These are phyloP conservation scores for Protea cynaroides DNA, from an alignment of 164 flowering plant species.

Conservation along the genomic window DNA sequence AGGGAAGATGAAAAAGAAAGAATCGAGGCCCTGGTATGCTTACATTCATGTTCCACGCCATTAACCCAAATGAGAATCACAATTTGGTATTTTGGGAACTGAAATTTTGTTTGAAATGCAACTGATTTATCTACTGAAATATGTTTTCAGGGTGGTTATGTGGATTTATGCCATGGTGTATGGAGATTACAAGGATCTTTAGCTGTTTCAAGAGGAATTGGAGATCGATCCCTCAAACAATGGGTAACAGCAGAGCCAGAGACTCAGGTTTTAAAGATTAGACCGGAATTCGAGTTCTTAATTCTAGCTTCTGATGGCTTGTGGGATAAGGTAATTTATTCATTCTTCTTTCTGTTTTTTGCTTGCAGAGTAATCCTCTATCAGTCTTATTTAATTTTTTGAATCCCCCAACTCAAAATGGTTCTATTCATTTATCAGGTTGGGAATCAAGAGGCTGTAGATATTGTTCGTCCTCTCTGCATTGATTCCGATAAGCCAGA, in stretches of 20 bases:
- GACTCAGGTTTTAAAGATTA: constrained; percentile 36
- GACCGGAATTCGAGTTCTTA: constrained; percentile 58
- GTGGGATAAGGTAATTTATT: constrained; percentile 74
- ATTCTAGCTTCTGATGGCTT: constrained; percentile 88
- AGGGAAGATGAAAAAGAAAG: constrained; percentile 56
- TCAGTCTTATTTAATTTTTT: not conserved
- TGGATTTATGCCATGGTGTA: constrained; percentile 59
- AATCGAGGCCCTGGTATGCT: constrained; percentile 51
- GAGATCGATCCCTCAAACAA: constrained; percentile 61
- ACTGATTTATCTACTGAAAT: constrained; percentile 6
- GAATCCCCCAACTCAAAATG: not conserved
- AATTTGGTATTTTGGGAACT: not conserved
- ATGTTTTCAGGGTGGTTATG: constrained; percentile 69
- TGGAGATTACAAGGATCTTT: constrained; percentile 88
- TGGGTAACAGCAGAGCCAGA: constrained; percentile 84
- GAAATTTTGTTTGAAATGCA: not conserved
- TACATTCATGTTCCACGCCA: not conserved
- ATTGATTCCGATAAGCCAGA: constrained; percentile 20
- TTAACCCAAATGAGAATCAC: not conserved
- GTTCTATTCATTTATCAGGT: constrained; percentile 29
- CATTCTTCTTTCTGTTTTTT: not conserved
- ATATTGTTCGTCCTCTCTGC: constrained; percentile 42
- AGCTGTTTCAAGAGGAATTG: constrained; percentile 84
- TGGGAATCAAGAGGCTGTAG: constrained; percentile 71
- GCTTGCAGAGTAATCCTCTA: not conserved